These are phyloP conservation scores for Euphorbia schlechtendalii DNA, from an alignment of 441 rosid genomes.

Conservation along the genomic window DNA sequence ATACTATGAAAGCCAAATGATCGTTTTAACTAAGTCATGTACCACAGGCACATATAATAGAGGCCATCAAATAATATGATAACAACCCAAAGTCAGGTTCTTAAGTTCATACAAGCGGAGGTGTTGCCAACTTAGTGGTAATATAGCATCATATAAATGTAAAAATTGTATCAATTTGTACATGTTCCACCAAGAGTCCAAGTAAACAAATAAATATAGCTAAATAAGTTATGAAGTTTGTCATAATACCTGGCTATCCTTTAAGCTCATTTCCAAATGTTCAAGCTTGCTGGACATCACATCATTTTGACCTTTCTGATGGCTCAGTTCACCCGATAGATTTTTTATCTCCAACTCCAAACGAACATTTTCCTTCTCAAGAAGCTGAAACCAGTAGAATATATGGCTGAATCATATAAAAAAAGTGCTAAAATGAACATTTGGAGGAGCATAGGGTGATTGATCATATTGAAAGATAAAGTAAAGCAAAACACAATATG, in stretches of 20 bases:
- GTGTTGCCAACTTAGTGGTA: background rate
- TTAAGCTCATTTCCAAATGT: constrained; percentile 44
- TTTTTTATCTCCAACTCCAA: constrained; percentile 50
- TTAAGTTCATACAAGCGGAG: constrained; percentile 3
- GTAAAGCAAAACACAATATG: background rate
- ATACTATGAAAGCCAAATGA: background rate
- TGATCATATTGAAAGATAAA: constrained; percentile 4
- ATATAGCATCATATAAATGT: background rate
- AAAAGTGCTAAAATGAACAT: constrained; percentile 9
- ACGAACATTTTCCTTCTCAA: constrained; percentile 60
- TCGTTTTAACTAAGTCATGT: background rate
- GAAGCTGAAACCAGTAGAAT: constrained; percentile 37
- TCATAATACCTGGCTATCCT: constrained; percentile 54
- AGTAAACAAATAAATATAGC: background rate
- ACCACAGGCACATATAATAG: background rate
- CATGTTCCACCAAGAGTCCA: background rate
- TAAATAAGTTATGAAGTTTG: constrained; percentile 5
- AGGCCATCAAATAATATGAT: background rate
- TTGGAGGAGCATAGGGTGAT: background rate
- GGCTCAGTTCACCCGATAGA: constrained; percentile 39
- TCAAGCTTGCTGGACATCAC: constrained; percentile 44
- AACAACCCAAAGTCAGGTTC: constrained; percentile 14
- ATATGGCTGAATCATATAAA: constrained; percentile 1
- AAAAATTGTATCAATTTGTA: background rate
- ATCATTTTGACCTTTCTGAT: constrained; percentile 48